Evolutionary conservation across 176 grass and related monocot genomes (phyloP).

Genomic region (Alopecurus myosuroides): DNA sequence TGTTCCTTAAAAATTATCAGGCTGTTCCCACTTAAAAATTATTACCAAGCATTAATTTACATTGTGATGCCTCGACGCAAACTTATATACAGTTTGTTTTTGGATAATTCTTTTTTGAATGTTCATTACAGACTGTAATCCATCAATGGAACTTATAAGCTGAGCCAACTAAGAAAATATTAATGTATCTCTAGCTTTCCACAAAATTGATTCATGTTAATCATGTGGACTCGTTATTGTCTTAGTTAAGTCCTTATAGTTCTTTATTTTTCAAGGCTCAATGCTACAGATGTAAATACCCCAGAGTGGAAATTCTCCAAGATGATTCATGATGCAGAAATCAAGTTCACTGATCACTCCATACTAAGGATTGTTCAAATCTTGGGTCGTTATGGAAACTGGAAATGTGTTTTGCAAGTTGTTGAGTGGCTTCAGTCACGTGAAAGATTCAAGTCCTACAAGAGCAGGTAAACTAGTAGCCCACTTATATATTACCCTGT

Average conservation of each 20-base stretch:
- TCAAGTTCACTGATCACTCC: constrained; percentile 90
- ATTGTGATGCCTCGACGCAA: not conserved
- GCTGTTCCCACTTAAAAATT: not conserved
- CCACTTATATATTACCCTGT: not conserved
- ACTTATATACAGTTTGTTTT: not conserved
- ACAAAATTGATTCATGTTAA: not conserved
- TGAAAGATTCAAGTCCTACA: constrained; percentile 90
- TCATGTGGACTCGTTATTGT: not conserved
- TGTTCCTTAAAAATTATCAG: not conserved
- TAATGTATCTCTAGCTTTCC: not conserved
- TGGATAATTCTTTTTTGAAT: not conserved
- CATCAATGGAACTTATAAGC: not conserved
- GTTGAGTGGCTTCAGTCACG: constrained; percentile 91
- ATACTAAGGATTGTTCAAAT: constrained; percentile 80
- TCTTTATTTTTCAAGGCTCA: constrained; percentile 73
- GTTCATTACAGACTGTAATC: not conserved
- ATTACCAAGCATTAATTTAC: not conserved
- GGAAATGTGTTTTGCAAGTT: constrained; percentile 86
- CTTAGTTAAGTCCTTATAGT: constrained; percentile 19
- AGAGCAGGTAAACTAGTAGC: constrained; percentile 54
- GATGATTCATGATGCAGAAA: constrained; percentile 78
- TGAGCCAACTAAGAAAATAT: not conserved
- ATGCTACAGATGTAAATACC: constrained; percentile 88
- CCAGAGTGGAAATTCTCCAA: constrained; percentile 94
- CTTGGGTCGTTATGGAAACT: constrained; percentile 81